A percentile compares a stretch with the other conserved stretches of the same genome.
These are phyloP conservation scores for Agaricus subrufescens DNA, from an alignment of 768 basidiomycete species.

Conservation along the genomic window DNA sequence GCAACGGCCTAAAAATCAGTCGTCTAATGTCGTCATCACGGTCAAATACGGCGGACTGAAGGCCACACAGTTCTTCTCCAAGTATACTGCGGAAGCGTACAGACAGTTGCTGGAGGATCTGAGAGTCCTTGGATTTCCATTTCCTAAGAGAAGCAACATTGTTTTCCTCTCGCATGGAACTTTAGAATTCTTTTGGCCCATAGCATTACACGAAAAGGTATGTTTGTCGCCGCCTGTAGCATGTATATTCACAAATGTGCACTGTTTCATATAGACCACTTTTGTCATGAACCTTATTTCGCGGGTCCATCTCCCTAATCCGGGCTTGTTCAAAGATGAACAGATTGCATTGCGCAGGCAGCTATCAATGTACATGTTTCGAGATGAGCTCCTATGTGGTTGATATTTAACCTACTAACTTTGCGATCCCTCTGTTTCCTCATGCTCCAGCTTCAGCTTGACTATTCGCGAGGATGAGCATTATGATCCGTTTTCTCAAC, in stretches of 20 bases:
- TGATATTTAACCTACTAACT: neutral
- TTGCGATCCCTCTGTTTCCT: neutral
- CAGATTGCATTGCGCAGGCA: slow-evolving; percentile 12
- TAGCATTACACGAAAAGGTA: slow-evolving; percentile 16
- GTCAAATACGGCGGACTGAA: slow-evolving; percentile 31
- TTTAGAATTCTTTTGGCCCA: slow-evolving; percentile 24
- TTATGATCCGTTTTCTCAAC: neutral
- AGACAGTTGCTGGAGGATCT: slow-evolving; percentile 28
- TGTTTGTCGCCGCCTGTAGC: slow-evolving; percentile 3
- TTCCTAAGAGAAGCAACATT: slow-evolving; percentile 31
- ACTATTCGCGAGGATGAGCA: slow-evolving; percentile 10
- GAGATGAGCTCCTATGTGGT: neutral
- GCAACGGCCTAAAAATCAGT: neutral
- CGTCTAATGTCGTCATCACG: slow-evolving; percentile 21
- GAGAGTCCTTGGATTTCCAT: slow-evolving; percentile 29
- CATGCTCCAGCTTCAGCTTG: slow-evolving; percentile 10
- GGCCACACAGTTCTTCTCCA: slow-evolving; percentile 30
- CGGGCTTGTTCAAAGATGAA: slow-evolving; percentile 1
- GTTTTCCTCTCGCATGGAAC: slow-evolving; percentile 26
- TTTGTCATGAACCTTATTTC: slow-evolving; percentile 4
- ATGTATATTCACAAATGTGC: neutral
- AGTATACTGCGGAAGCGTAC: slow-evolving; percentile 21
- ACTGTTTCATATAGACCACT: neutral
- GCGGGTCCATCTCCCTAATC: slow-evolving; percentile 4
- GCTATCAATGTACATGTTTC: slow-evolving; percentile 25